Percentiles rank a stretch among this genome's conserved stretches.
phyloP scores from a whole-genome alignment of 1,139 yeast species.

The Yamadazyma sp. region DNA sequence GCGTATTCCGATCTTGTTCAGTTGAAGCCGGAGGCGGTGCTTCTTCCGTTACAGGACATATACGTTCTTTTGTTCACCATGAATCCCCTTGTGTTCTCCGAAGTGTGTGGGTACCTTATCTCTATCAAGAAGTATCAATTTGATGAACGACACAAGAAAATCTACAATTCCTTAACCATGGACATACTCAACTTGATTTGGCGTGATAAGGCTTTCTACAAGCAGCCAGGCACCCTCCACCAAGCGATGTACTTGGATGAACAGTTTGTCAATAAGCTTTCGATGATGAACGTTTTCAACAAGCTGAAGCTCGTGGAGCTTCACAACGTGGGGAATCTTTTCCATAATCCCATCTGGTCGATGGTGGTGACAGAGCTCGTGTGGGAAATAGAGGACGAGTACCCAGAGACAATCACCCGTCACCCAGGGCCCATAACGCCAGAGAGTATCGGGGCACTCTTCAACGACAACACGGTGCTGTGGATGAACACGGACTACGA shows the following conservation, averaged over 20 bases:
- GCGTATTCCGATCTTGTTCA: background rate
- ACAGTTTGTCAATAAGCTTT: constrained; percentile 33
- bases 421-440: constrained; percentile 49
- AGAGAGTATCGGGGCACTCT: constrained; percentile 26
- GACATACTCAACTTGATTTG: constrained; percentile 63
- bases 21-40: constrained; percentile 4
- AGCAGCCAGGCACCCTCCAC: constrained; percentile 18
- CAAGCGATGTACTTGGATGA: constrained; percentile 45
- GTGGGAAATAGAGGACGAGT: constrained; percentile 48
- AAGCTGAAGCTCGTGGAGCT: constrained; percentile 23
- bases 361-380: constrained; percentile 44
- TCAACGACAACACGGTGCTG: constrained; percentile 17
- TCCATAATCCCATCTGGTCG: constrained; percentile 57
- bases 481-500: constrained; percentile 38
- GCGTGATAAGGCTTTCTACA: constrained; percentile 49
- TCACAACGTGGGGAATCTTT: constrained; percentile 48
- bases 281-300: constrained; percentile 31
- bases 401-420: constrained; percentile 25
- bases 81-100: constrained; percentile 44
- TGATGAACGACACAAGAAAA: constrained; percentile 23
- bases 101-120: constrained; percentile 50
- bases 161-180: constrained; percentile 56
- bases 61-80: constrained; percentile 12
- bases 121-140: constrained; percentile 35
- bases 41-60: constrained; percentile 11